Evolutionary conservation across 345 rosid species (phyloP), one percentile per base, ranked within the genome.

Genomic region (Citrus unshiu): DNA sequence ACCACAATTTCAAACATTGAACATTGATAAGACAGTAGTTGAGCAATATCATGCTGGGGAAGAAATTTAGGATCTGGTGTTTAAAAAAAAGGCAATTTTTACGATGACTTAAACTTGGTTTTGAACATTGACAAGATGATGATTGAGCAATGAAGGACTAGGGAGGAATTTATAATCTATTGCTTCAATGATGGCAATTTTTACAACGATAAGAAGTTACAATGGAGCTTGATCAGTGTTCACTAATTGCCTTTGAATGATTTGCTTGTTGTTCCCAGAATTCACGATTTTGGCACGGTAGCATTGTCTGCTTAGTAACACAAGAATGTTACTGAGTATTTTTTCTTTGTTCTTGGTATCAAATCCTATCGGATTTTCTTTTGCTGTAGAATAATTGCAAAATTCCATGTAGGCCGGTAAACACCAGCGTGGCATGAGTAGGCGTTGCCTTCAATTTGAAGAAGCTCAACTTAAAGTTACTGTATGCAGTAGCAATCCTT

Each of bases 371-470:
- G 80, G 65, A 57, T 77, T 73, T 85, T 56, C 30, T 46, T 81
- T 76, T 82, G 43, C 80, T 3, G 66, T 77, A 73, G 76, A 86
- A 75, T 85, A 83, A 83, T 83, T 66, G 68, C 30, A 71, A 77
- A 30, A 39, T 34, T 80, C 71, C 70, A 69, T 87, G 82, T 80
- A 91, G 91, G 89, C 73, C 75, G 67, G 80, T 70, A 86, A 85
- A 72, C 81, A 83, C 60, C 91, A 88, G 37, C 88, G 87, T 67
- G 89, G 88, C 80, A 63, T 88, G 85, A 89, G 91, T 72, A 87
- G 92, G 64, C 90, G 93, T 68, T 87, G 92, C 81, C 91, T 91
- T 82, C 93, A 86, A 77, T 90, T 91, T 84, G 90, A 81, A 80
- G 88, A 87, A 77, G 81, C 86, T 74, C 82, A 67, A 78, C 63